A percentile compares a stretch with the other conserved stretches of the same genome.
phyloP scores from a whole-genome alignment of 2,329 filamentous ascomycete species.

The Colletotrichum truncatum region DNA sequence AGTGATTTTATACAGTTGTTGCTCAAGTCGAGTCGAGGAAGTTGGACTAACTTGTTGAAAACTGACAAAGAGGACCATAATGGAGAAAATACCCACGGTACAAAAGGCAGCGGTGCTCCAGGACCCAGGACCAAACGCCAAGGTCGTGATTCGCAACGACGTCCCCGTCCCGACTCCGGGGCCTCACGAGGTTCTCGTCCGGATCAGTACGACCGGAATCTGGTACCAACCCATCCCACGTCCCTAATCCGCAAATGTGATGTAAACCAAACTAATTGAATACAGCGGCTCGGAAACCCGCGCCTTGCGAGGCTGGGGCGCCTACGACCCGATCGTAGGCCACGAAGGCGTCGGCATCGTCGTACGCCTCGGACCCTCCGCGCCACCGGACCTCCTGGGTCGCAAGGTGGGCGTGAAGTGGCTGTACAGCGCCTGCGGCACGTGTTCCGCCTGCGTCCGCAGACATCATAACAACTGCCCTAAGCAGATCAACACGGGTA shows the following conservation, averaged over 20 bases:
- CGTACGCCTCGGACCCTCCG: slow-evolving; percentile 39
- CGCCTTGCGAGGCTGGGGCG: slow-evolving; percentile 39
- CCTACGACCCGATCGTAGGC: slow-evolving; percentile 38
- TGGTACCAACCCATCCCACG: background rate
- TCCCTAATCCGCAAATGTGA: too few species aligned
- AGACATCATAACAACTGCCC: slow-evolving; percentile 50
- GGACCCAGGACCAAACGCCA: slow-evolving; percentile 11
- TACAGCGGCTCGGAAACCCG: slow-evolving; percentile 43
- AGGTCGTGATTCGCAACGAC: background rate
- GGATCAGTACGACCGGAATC: background rate
- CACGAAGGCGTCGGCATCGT: slow-evolving; percentile 43
- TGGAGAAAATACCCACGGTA: background rate
- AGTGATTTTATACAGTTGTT: rapidly evolving
- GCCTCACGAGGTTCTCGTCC: slow-evolving; percentile 8
- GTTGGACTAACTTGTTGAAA: too few species aligned
- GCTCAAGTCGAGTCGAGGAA: too few species aligned
- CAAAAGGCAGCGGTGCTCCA: slow-evolving; percentile 16
- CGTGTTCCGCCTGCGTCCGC: slow-evolving; percentile 44
- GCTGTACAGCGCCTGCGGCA: slow-evolving; percentile 51
- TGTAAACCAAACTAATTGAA: background rate
- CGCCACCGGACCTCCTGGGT: slow-evolving; percentile 37
- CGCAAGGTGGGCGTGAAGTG: slow-evolving; percentile 54
- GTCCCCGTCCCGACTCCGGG: slow-evolving; percentile 13
- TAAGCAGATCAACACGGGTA: slow-evolving; percentile 50
- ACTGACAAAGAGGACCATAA: background rate